Base-by-base conservation (phyloP, 768 basidiomycete genomes). In the Lactarius indigo region DNA sequence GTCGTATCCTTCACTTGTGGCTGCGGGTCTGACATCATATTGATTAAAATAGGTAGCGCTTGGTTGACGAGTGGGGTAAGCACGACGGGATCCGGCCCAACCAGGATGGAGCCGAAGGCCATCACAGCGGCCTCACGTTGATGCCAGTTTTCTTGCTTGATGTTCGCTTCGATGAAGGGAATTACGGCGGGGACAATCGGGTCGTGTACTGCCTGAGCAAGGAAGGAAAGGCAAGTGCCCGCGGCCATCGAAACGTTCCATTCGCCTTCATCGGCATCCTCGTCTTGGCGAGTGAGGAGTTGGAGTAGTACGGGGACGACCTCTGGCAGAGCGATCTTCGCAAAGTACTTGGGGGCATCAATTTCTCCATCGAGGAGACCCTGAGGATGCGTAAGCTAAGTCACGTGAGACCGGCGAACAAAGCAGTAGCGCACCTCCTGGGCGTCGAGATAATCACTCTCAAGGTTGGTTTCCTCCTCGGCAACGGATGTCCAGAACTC, bases 401-500 rank as follows among this genome's bases (percentile, higher is more conserved):
- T 60, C 30, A 8, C 30, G 39, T 41, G 69, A 58, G 72, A 52
- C 73, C 10, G 8, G 59, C n/a, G 26, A 10, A 26, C 13, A 5
- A 15, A 2, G 62, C 3, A 39, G 37, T 10, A 15, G 74, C 81
- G 63, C 73, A 93, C 94, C 82, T 98, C 96, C 68, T 92, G 89
- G 2, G 92, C 92, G 74, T 98, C 96, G 71, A 94, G 84, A 23
- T 66, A 71, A 66, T 71, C 70, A 8, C 64, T 66, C 52, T 90
- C 88, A 57, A 98, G 81, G 64, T 98, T 96, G 28, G 94, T 88
- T 76, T 99, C 97, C 76, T 97, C 94, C 75, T 99, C 96, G 73
- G 95, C 98, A 1, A 98, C 96, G 9, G 96, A 98, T 5, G 96
- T 96, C 97, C 97, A 99, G 78, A 99, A 99, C 75, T 99, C 97